A percentile compares a stretch with the other conserved stretches of the same genome.
Conservation (phyloP, 2,329 filamentous ascomycete species). For the Aspergillus novoparasiticus region DNA sequence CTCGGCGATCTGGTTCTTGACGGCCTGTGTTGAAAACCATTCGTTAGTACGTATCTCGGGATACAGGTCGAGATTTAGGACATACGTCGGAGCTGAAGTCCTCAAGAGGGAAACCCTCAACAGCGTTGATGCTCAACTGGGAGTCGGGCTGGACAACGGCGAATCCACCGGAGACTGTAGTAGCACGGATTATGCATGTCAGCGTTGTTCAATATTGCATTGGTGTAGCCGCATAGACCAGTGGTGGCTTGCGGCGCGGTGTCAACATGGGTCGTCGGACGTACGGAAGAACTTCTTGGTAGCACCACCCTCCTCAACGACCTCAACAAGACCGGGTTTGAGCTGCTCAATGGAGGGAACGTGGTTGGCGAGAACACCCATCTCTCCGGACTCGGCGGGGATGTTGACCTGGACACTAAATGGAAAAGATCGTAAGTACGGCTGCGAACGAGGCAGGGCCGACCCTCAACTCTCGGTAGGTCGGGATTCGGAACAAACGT, state of each 20-base stretch:
- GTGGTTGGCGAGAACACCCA: constrained; percentile 99
- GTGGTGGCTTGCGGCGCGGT: constrained; percentile 3
- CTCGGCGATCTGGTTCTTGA: constrained; percentile 87
- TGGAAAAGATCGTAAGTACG: constrained; percentile 63
- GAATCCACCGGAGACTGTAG: constrained; percentile 89
- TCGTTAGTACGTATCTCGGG: constrained; percentile 7
- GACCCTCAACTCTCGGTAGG: constrained; percentile 14
- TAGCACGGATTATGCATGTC: constrained; percentile 20
- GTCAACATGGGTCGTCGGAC: constrained; percentile 39
- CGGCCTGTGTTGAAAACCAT: constrained; percentile 54
- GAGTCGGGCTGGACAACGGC: constrained; percentile 96
- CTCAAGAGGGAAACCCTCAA: constrained; percentile 91
- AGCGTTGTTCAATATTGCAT: constrained; percentile 16
- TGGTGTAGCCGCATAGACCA: neutral
- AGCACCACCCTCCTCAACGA: constrained; percentile 85
- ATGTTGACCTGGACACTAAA: constrained; percentile 94
- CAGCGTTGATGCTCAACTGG: constrained; percentile 94
- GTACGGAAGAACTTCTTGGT: constrained; percentile 98
- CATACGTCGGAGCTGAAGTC: constrained; percentile 86
- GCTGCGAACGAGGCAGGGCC: constrained; percentile 14
- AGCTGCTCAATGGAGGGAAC: constrained; percentile 98
- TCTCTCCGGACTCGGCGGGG: constrained; percentile 95
- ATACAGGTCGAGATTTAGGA: constrained; percentile 7
- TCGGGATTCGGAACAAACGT: constrained; percentile 42
- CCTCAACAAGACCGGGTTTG: constrained; percentile 92